Evolutionary conservation across 148 eudicot genomes (phyloP), one percentile per base, ranked within the genome.

Genomic region (Polygonum maritimum): DNA sequence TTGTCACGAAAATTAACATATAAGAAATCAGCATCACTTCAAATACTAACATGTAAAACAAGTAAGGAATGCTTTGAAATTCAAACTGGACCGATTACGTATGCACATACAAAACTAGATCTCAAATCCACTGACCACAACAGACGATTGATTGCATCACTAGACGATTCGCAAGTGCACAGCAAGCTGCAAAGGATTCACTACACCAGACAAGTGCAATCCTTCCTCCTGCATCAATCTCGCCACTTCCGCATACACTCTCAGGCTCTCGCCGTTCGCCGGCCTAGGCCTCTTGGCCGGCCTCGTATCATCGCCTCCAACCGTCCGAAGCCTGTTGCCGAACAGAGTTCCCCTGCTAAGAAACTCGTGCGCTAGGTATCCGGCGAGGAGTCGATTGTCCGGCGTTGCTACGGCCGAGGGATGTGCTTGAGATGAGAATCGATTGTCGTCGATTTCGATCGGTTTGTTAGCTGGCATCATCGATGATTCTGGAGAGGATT

Each of bases 101-200:
- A 31, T 6, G 44, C 44, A 8, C 44, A 67, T 36, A 36, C 71
- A 67, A 67, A 36, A 67, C 5, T 67, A 11, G 45, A 67, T 35
- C 36, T 65, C 35, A 36, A 35, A 65, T 67, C 16, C 71, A 36
- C 71, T 13, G 10, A 1, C 31, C 31, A 26, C 31, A 35, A 67
- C 44, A 67, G 44, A 67, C 13, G 69, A 26, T 21, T 6, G 38
- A 67, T 36, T 38, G 10, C 44, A 60, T 60, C 69, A 11, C 71
- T 67, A 67, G 3, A 67, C 71, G 38, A 36, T 35, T 67, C 18
- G 44, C 21, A 67, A 67, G 71, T 67, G 44, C 44, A 67, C 21
- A n/a, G 76, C 84, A 38, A 85, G 83, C 38, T 88, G 88, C 75
- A 85, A 84, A 21, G 91, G 91, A 79, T 85, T 88, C 49, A 88